phyloP scores from a whole-genome alignment of 352 stramenopile genomes.

The Phytophthora litchii region DNA sequence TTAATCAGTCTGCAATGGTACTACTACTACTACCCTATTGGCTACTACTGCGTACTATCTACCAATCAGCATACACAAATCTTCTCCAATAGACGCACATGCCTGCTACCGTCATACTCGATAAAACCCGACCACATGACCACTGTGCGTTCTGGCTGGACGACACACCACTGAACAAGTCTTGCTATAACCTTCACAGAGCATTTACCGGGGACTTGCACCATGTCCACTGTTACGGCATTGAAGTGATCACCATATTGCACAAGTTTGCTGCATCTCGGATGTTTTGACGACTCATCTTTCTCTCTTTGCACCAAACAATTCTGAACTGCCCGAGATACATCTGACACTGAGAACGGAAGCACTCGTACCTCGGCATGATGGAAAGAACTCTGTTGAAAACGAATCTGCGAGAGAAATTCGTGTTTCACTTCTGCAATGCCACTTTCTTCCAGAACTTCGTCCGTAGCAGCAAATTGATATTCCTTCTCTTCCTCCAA shows the following conservation, averaged over 20 bases:
- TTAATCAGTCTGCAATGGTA: too few species aligned
- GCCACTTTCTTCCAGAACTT: slow-evolving; percentile 27
- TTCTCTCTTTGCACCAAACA: slow-evolving; percentile 25
- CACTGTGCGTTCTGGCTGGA: slow-evolving; percentile 16
- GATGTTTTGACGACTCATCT: slow-evolving; percentile 21
- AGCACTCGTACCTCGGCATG: slow-evolving; percentile 33
- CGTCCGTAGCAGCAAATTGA: slow-evolving; percentile 28
- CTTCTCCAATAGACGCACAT: too few species aligned
- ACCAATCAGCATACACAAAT: too few species aligned
- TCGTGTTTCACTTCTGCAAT: too few species aligned
- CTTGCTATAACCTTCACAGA: slow-evolving; percentile 16
- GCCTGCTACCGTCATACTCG: slow-evolving; percentile 21
- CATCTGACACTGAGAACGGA: slow-evolving; percentile 23
- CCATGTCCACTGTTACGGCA: slow-evolving; percentile 30
- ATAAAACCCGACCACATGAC: slow-evolving; percentile 37
- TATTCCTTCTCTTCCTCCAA: slow-evolving; percentile 35
- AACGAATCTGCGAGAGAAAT: too few species aligned
- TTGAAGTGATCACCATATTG: slow-evolving; percentile 10
- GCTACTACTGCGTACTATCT: too few species aligned
- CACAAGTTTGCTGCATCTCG: slow-evolving; percentile 8
- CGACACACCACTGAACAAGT: slow-evolving; percentile 30
- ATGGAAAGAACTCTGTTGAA: too few species aligned
- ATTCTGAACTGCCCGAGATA: slow-evolving; percentile 12
- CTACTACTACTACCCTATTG: too few species aligned
- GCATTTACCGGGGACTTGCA: slow-evolving; percentile 20